Conservation (phyloP, 202 grass and related monocot species). For the Musa balbisiana region DNA sequence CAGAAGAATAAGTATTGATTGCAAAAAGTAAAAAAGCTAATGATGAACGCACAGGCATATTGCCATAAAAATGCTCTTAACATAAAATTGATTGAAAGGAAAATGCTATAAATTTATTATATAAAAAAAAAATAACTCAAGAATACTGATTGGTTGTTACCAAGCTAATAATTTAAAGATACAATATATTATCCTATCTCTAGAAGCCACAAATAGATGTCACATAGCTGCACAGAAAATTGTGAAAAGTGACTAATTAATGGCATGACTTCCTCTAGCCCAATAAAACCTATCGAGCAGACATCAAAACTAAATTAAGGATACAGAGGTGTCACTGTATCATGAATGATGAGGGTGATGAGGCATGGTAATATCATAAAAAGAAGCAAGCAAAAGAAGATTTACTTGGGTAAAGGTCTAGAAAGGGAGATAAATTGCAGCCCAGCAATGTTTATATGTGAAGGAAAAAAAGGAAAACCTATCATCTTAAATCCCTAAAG, state of each 20-base stretch:
- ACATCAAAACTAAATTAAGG: background rate
- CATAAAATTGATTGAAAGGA: background rate
- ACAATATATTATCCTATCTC: too few species aligned
- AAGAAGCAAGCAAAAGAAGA: background rate
- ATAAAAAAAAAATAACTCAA: too few species aligned
- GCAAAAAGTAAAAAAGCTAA: background rate
- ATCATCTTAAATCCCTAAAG: too few species aligned
- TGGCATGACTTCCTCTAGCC: background rate
- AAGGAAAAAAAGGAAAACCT: too few species aligned
- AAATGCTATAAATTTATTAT: background rate
- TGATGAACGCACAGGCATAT: background rate
- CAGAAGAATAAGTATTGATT: background rate
- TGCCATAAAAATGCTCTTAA: background rate
- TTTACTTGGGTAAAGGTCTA: background rate
- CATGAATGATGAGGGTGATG: background rate
- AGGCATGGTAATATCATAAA: background rate
- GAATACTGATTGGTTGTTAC: too few species aligned
- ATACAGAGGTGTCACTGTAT: background rate
- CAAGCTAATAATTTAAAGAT: too few species aligned
- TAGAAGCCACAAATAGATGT: too few species aligned
- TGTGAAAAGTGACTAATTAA: background rate
- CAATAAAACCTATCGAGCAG: background rate
- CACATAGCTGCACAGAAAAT: too few species aligned
- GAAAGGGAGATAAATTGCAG: background rate
- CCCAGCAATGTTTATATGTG: too few species aligned